Evolutionary conservation across 2,329 filamentous ascomycete species (phyloP), one percentile per base, ranked within the genome.

Genomic region (Stagonosporopsis cucurbitacearum): DNA sequence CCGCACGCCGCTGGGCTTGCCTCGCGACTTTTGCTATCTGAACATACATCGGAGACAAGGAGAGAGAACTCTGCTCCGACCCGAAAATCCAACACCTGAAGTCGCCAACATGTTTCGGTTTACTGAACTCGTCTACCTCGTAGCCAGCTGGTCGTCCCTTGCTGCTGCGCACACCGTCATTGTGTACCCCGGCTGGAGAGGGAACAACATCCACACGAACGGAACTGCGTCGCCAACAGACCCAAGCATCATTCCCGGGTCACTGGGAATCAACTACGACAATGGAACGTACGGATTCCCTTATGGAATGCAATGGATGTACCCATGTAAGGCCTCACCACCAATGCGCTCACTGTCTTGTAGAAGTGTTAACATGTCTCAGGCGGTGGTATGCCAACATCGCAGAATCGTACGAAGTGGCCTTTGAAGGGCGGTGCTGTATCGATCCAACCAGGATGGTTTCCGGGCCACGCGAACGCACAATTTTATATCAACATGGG

Each of bases 261-360:
- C 77, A 8, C 65, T 86, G 4, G 82, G 81, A 5, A 79, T 77
- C 25, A 78, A 75, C 51, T 73, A 70, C 32, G 59, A 66, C 17
- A 82, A 82, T 50, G 78, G 77, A 20, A 78, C 79, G 15, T 68
- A 72, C 17, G 70, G 78, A 0, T 95, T 86, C 66, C 92, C 92
- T 1, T 96, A 90, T 65, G 93, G 92, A 78, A 94, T 95, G 90
- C 90, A 96, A 80, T 97, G 92, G 92, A 87, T 88, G 74, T 96
- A 96, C 80, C 92, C 93, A 76, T 97, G 92, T 96, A 81, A 79
- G 91, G 91, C 80, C 28, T 20, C 8, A 30, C 9, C 13, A 22
- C 17, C 17, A 28, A 19, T 23, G n/a, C 22, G 15, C 22, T 8
- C 6, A 15, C 15, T 30, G 33, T 20, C n/a, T 30, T 5, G 30